Evolutionary conservation across 345 rosid species (phyloP).

Genomic region (Clausena lansium): DNA sequence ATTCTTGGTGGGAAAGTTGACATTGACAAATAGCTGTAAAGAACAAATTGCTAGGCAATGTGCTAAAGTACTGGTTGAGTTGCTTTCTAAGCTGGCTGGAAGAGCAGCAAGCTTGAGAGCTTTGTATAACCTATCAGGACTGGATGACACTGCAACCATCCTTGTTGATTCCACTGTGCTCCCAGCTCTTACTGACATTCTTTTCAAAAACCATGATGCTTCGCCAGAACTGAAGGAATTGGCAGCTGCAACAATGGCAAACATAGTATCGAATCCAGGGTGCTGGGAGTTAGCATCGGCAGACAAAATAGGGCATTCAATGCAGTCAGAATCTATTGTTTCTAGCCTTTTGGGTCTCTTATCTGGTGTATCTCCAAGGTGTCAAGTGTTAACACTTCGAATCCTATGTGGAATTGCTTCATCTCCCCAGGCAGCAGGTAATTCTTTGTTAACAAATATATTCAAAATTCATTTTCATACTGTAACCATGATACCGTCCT

Average conservation of each 20-base stretch:
- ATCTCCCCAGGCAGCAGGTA: constrained; percentile 49
- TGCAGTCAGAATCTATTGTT: constrained; percentile 38
- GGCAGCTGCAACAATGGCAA: constrained; percentile 38
- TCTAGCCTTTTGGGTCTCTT: constrained; percentile 30
- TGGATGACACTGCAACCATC: constrained; percentile 40
- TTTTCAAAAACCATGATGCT: constrained; percentile 25
- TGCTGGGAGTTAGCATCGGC: constrained; percentile 43
- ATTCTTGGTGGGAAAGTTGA: constrained; percentile 38
- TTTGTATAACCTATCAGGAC: constrained; percentile 37
- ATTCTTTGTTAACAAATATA: background rate
- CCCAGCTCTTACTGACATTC: constrained; percentile 34
- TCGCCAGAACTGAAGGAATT: constrained; percentile 26
- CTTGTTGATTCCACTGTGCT: constrained; percentile 38
- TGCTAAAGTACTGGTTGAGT: constrained; percentile 28
- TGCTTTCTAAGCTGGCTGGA: constrained; percentile 27
- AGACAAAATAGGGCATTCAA: constrained; percentile 34
- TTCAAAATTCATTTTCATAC: background rate
- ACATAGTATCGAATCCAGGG: constrained; percentile 44
- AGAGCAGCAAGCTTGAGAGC: constrained; percentile 36
- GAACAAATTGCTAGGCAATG: constrained; percentile 37
- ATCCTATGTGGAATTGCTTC: constrained; percentile 38
- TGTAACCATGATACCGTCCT: background rate
- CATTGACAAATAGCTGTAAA: constrained; percentile 38
- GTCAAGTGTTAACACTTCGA: constrained; percentile 31
- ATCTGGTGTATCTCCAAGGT: constrained; percentile 24